These are phyloP conservation scores for Termitomyces titanicus DNA, from an alignment of 768 basidiomycete genomes.

Conservation along the genomic window DNA sequence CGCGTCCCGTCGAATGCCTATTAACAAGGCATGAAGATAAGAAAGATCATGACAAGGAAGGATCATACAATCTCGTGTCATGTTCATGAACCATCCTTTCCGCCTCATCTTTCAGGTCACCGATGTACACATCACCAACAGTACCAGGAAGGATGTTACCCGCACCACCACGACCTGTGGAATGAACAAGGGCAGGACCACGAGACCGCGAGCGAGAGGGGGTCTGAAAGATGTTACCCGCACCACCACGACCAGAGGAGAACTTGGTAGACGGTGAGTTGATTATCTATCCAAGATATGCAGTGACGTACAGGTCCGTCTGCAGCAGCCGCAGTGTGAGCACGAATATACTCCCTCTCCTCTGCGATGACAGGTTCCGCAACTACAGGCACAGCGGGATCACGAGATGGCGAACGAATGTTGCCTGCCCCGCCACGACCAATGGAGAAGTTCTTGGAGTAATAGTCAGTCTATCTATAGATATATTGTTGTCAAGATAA, in stretches of 20 bases:
- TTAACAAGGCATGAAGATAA: conserved; percentile 4
- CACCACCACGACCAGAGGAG: conserved; percentile 64
- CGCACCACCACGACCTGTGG: conserved; percentile 59
- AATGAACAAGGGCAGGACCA: conserved; percentile 33
- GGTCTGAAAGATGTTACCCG: conserved; percentile 51
- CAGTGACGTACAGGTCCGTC: conserved; percentile 30
- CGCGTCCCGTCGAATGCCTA: conserved; percentile 68
- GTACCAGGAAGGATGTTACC: conserved; percentile 44
- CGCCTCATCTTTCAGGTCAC: background rate
- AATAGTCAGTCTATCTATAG: background rate
- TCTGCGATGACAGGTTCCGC: conserved; percentile 31
- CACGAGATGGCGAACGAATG: conserved; percentile 75
- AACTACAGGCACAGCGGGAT: conserved; percentile 22
- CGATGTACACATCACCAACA: background rate
- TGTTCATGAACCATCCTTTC: conserved; percentile 1
- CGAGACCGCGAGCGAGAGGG: conserved; percentile 47
- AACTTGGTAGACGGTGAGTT: conserved; percentile 26
- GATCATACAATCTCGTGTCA: background rate
- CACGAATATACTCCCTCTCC: conserved; percentile 32
- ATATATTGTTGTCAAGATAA: background rate
- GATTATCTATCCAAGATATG: background rate
- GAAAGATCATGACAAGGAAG: background rate
- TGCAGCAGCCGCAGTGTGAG: conserved; percentile 27
- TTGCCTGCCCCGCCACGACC: conserved; percentile 87
- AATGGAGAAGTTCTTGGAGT: conserved; percentile 41